These are phyloP conservation scores for Takakia lepidozioides DNA, from an alignment of 225 moss, liverwort and hornwort genomes.

Conservation along the genomic window DNA sequence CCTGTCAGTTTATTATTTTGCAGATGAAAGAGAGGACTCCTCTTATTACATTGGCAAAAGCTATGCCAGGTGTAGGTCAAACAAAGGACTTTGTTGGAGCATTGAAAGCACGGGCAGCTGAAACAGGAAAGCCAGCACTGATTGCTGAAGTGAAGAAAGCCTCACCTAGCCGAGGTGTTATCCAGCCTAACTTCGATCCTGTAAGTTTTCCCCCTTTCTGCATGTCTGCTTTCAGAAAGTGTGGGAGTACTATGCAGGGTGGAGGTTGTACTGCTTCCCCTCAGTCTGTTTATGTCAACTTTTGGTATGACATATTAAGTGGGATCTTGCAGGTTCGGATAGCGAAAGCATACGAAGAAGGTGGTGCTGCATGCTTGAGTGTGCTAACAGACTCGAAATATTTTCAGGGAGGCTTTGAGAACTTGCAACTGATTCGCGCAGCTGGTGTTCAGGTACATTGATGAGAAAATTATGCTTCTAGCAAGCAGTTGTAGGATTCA, in stretches of 20 bases:
- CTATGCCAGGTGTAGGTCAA: constrained; percentile 38
- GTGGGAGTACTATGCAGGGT: no score
- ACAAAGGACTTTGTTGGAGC: constrained; percentile 72
- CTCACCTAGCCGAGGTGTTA: constrained; percentile 93
- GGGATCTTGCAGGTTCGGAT: constrained; percentile 73
- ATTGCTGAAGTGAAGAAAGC: constrained; percentile 99
- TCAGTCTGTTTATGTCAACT: no score
- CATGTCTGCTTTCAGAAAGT: background rate
- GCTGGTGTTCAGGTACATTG: constrained; percentile 69
- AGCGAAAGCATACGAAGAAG: constrained; percentile 74
- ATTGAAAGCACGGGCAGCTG: constrained; percentile 52
- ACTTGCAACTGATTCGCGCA: constrained; percentile 70
- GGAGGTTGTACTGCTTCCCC: no score
- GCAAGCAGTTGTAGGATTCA: no score
- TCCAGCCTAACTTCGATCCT: constrained; percentile 94
- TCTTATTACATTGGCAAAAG: constrained; percentile 45
- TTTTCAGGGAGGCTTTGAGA: constrained; percentile 94
- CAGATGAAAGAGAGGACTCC: constrained; percentile 91
- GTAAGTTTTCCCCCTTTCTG: constrained; percentile 24
- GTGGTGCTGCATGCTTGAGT: constrained; percentile 92
- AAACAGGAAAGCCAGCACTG: constrained; percentile 76
- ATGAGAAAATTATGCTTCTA: no score
- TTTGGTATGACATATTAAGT: no score
- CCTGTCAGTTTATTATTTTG: background rate
- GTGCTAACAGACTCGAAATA: constrained; percentile 88